Evolutionary conservation across 805 yeast genomes (phyloP), one percentile per base, ranked within the genome.

Genomic region (Pichia nanzhaoensis): DNA sequence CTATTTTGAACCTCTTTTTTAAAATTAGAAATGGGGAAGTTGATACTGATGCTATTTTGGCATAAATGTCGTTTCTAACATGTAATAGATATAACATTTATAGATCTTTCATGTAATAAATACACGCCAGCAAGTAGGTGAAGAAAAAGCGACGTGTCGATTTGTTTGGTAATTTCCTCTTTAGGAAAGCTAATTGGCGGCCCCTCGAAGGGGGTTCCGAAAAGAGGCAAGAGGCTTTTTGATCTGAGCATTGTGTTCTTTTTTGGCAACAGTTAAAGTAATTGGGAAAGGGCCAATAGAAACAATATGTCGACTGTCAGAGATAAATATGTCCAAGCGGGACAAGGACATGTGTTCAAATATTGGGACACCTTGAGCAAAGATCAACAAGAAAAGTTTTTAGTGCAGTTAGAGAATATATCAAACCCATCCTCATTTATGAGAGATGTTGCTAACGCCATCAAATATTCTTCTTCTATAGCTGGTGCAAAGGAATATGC

Each of bases 311-410:
- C 28, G 5, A 32, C 40, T 9, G 42, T 60, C 7, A 52, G 43
- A 24, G 41, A 51, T 7, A 45, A 39, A 14, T 78, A 66, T 54
- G 57, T 55, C 20, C 56, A 63, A 5, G 80, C 82, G 0, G 71
- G 73, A 8, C 87, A 80, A 57, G 57, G 52, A 3, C 84, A 79
- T 47, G 54, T 80, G 16, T 78, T 79, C 57, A 57, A 65, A 24
- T 72, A 70, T 50, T 73, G 72, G 67, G 71, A 71, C 34, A 39
- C 54, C 12, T 62, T 80, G 36, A 34, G 60, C 5, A 46, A 51
- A 1, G 60, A 50, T 1, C 67, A 77, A 43, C 68, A 70, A 52
- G 47, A 52, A 2, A 31, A 48, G 16, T 69, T 75, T 13, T 43
- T 69, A n/a, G 46, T 50, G 4, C 80, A 76, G 55, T 64, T 77